Evolutionary conservation across 2,329 filamentous ascomycete species (phyloP), one percentile per base, ranked within the genome.

Genomic region (Monilinia polystroma): DNA sequence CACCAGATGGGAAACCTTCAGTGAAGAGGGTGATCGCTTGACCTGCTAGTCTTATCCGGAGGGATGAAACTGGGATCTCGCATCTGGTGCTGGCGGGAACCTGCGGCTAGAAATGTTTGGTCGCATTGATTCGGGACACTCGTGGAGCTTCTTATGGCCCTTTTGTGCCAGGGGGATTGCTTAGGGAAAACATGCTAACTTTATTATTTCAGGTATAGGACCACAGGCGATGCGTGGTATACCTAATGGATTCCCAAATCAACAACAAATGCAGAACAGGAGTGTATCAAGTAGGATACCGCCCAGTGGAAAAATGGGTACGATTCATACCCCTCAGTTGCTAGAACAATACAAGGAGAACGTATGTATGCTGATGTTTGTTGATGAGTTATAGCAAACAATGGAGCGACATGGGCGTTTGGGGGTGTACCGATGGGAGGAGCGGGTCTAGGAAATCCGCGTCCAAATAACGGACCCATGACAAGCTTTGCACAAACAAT

Each of bases 401-500:
- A 76, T 67, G 73, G 73, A 56, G 68, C 73, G 68, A 84, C 84
- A 69, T 89, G 87, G 87, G 84, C 84, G 16, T 89, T 89, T 78
- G 84, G 85, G 69, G 83, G 82, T 67, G 81, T 87, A 73, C 85
- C 86, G 35, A 87, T 89, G 83, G 83, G 85, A 67, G 79, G 79
- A 72, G 81, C 81, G 73, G 80, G 80, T 54, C 79, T 87, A 67
- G 84, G 82, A 73, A 85, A 81, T 70, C 80, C 81, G 60, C 82
- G 70, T 77, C 80, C 65, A 81, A 84, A 74, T 82, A 86, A 79
- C 78, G 86, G 73, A 81, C 83, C 69, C 81, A 85, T 72, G 87
- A 84, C 76, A 80, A 89, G 86, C 77, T 89, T 89, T 78, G 86
- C 87, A 59, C 87, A 89, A 76, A 89, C 85, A 75, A 79, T 89